Conservation (phyloP, 768 basidiomycete species). For the Hygrocybe coccinea region DNA sequence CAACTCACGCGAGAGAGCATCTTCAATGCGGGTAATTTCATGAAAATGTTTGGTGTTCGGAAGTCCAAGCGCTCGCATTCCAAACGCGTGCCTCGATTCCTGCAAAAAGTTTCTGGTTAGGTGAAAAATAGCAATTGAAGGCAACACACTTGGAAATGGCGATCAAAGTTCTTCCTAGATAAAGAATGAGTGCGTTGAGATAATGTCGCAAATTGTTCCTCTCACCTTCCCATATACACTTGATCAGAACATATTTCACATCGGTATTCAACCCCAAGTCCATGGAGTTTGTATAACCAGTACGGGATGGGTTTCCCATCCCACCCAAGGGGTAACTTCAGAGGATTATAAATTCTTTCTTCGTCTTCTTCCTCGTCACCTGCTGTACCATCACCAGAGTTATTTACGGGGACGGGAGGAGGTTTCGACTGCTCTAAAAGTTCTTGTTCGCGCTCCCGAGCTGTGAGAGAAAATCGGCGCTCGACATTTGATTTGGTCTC, state of each 20-base stretch:
- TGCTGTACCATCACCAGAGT: conserved; percentile 40
- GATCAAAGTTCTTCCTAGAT: conserved; percentile 86
- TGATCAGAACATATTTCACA: conserved; percentile 98
- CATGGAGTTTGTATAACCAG: conserved; percentile 97
- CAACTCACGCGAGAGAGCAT: conserved; percentile 84
- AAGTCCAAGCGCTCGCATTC: conserved; percentile 94
- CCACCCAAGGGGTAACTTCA: conserved; percentile 95
- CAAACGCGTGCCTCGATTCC: conserved; percentile 96
- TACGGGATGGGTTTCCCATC: conserved; percentile 99
- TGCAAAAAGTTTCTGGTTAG: conserved; percentile 31
- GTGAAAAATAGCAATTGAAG: neutral
- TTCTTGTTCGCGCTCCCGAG: conserved; percentile 95
- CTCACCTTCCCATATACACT: conserved; percentile 92
- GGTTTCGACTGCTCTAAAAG: conserved; percentile 66
- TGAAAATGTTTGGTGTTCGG: conserved; percentile 99
- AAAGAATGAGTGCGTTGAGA: neutral
- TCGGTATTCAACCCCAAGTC: conserved; percentile 93
- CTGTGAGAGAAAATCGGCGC: conserved; percentile 91
- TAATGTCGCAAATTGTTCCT: neutral
- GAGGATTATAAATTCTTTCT: conserved; percentile 95
- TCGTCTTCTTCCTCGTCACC: conserved; percentile 90
- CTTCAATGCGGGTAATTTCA: conserved; percentile 95
- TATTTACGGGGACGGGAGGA: conserved; percentile 43
- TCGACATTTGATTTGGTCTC: conserved; percentile 97
- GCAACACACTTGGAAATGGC: conserved; percentile 77